phyloP scores from a whole-genome alignment of 805 yeast species.

The Ogataea siamensis region DNA sequence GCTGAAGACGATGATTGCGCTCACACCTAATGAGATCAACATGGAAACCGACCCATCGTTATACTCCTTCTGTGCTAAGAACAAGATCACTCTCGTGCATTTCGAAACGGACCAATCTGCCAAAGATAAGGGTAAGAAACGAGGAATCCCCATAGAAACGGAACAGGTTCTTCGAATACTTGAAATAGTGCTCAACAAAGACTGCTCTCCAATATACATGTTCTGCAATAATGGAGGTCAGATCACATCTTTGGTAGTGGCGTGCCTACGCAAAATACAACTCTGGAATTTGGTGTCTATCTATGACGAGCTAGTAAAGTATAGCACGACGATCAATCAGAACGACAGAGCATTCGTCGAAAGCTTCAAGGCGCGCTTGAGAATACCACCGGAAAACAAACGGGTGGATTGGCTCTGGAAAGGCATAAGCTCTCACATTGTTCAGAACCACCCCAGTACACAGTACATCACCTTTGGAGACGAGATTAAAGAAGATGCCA shows the following conservation, averaged over 20 bases:
- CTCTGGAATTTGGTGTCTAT: constrained; percentile 90
- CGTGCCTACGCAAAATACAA: constrained; percentile 78
- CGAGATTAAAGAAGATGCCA: constrained; percentile 21
- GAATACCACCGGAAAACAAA: constrained; percentile 40
- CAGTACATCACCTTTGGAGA: constrained; percentile 27
- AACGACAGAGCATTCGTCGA: constrained; percentile 85
- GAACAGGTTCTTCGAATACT: constrained; percentile 58
- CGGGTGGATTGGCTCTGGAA: constrained; percentile 66
- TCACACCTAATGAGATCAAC: constrained; percentile 75
- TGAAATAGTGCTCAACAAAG: constrained; percentile 56
- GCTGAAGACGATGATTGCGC: constrained; percentile 69
- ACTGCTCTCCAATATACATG: constrained; percentile 68
- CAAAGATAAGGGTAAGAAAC: constrained; percentile 74
- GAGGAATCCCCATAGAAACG: constrained; percentile 78
- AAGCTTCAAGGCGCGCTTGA: constrained; percentile 64
- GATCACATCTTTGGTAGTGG: constrained; percentile 77
- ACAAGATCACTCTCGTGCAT: constrained; percentile 65
- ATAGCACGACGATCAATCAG: constrained; percentile 71
- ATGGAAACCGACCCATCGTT: constrained; percentile 49
- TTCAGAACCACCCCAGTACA: constrained; percentile 54
- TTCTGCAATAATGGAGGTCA: constrained; percentile 92
- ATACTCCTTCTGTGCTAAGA: constrained; percentile 47
- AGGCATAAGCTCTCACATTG: constrained; percentile 58
- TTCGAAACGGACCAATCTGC: constrained; percentile 57
- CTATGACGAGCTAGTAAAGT: constrained; percentile 77